These are phyloP conservation scores for Penicillium sp. DNA, from an alignment of 2,329 filamentous ascomycete genomes.

Conservation along the genomic window DNA sequence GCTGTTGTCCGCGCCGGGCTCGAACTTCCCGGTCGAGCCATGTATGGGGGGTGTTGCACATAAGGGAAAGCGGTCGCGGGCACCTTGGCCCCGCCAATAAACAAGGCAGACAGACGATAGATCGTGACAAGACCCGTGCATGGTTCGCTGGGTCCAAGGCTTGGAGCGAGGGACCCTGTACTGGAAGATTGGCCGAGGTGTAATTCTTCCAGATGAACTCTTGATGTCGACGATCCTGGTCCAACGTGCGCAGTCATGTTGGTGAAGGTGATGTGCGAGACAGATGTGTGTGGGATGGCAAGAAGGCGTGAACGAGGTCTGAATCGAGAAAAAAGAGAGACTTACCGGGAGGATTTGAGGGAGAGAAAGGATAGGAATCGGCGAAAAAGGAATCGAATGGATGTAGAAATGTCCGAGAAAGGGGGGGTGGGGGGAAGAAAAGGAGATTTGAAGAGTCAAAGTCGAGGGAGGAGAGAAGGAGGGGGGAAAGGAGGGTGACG, in stretches of 20 bases:
- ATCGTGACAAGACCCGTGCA: too few species aligned
- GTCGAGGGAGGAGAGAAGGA: conserved; percentile 3
- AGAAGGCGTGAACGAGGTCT: conserved; percentile 9
- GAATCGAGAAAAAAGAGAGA: conserved; percentile 5
- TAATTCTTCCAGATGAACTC: neutral
- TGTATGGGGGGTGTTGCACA: conserved; percentile 12
- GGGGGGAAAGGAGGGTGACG: conserved; percentile 15
- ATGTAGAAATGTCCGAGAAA: conserved; percentile 3
- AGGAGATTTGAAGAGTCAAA: conserved; percentile 7
- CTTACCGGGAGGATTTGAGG: conserved; percentile 23
- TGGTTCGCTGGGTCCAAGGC: too few species aligned
- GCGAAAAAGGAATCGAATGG: conserved; percentile 10
- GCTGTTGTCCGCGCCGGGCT: conserved; percentile 4
- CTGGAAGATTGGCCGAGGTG: neutral
- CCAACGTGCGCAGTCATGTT: neutral
- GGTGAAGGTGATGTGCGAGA: neutral
- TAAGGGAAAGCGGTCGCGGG: conserved; percentile 19
- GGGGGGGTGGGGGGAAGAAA: conserved; percentile 12
- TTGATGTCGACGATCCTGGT: neutral
- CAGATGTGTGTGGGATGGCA: conserved; percentile 11
- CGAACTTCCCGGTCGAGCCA: conserved; percentile 8
- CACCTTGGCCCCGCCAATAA: conserved; percentile 15
- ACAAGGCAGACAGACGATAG: conserved; percentile 9
- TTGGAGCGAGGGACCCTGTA: conserved; percentile 1
- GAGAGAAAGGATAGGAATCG: conserved; percentile 11